These are phyloP conservation scores for Millerozyma acaciae DNA, from an alignment of 805 yeast genomes.

Conservation along the genomic window DNA sequence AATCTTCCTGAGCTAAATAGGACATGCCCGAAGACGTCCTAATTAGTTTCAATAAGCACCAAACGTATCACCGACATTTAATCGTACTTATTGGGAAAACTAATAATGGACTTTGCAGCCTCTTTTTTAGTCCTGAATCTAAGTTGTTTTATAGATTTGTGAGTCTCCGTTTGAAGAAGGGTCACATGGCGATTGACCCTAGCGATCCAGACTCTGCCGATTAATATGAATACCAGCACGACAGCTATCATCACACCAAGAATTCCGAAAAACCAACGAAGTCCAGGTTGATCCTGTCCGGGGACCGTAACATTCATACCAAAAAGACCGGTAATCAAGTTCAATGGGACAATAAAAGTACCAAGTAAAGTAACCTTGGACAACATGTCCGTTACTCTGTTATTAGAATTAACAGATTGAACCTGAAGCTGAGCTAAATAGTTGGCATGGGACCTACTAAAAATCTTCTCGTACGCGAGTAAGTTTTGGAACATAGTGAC, in stretches of 20 bases:
- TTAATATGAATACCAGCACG: slow-evolving; percentile 11
- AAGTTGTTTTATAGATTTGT: slow-evolving; percentile 25
- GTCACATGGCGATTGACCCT: slow-evolving; percentile 7
- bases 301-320: slow-evolving; percentile 95
- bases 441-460: slow-evolving; percentile 86
- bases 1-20: neutral
- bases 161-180: slow-evolving; percentile 7
- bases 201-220: slow-evolving; percentile 21
- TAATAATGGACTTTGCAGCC: slow-evolving; percentile 36
- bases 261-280: slow-evolving; percentile 29
- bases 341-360: slow-evolving; percentile 85
- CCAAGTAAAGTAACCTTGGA: slow-evolving; percentile 89
- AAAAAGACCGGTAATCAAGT: slow-evolving; percentile 84
- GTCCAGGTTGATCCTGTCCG: slow-evolving; percentile 43
- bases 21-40: too few relatives aligned
- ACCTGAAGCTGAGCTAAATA: slow-evolving; percentile 93
- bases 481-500: slow-evolving; percentile 93
- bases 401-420: slow-evolving; percentile 81
- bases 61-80: slow-evolving; percentile 10
- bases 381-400: slow-evolving; percentile 79
- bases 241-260: slow-evolving; percentile 24
- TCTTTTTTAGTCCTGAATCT: slow-evolving; percentile 23
- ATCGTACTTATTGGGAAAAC: slow-evolving; percentile 36
- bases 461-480: slow-evolving; percentile 86
- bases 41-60: too few relatives aligned